phyloP scores from a whole-genome alignment of 2,329 filamentous ascomycete species.

The Penicillium expansum region DNA sequence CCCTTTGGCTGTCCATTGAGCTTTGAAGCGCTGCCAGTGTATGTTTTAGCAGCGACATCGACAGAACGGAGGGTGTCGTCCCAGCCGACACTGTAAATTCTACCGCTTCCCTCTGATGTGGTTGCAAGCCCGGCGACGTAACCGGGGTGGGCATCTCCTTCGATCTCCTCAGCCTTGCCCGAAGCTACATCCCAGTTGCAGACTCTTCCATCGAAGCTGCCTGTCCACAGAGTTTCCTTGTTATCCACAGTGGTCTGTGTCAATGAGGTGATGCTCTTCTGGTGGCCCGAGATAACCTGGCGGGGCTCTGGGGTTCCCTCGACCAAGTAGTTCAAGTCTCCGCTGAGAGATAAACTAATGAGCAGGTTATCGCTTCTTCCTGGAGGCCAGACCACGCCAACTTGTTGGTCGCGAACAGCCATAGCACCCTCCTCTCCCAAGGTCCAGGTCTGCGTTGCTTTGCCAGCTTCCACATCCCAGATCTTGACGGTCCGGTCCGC shows the following conservation, averaged over 20 bases:
- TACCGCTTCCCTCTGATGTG: conserved; percentile 49
- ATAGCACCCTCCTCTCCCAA: conserved; percentile 71
- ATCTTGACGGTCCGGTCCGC: conserved; percentile 93
- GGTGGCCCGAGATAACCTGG: conserved; percentile 78
- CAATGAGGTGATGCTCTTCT: conserved; percentile 84
- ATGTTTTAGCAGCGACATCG: conserved; percentile 71
- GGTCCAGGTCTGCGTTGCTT: conserved; percentile 76
- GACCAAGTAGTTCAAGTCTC: conserved; percentile 84
- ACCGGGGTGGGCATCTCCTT: conserved; percentile 80
- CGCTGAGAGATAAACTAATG: conserved; percentile 83
- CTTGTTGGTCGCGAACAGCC: conserved; percentile 80
- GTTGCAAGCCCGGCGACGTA: conserved; percentile 75
- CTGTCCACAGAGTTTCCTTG: conserved; percentile 71
- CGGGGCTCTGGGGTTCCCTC: conserved; percentile 68
- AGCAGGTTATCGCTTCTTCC: conserved; percentile 81
- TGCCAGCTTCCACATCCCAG: conserved; percentile 83
- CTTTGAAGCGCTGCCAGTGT: conserved; percentile 65
- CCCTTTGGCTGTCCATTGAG: conserved; percentile 79
- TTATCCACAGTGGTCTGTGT: conserved; percentile 52
- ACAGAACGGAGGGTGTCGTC: conserved; percentile 84
- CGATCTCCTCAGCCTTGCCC: conserved; percentile 67
- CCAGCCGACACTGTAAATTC: conserved; percentile 87
- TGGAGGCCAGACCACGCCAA: conserved; percentile 86
- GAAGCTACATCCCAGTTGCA: conserved; percentile 76
- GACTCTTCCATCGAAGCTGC: conserved; percentile 86